Percentiles rank a stretch among this genome's conserved stretches.
These are phyloP conservation scores for Cyclocybe cylindracea DNA, from an alignment of 768 basidiomycete genomes.

Conservation along the genomic window DNA sequence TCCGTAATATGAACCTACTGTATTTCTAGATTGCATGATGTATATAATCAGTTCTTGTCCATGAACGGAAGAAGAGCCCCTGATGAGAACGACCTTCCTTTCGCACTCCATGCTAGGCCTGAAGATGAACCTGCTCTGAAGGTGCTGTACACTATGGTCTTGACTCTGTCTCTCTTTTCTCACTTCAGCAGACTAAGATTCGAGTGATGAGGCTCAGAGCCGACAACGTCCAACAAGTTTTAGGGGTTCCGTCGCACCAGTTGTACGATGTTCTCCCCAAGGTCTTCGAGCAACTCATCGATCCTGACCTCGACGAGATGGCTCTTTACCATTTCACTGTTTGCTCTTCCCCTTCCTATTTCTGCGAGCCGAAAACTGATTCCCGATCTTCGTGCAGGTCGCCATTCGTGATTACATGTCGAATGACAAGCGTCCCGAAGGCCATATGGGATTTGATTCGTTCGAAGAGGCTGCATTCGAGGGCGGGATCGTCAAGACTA, in stretches of 20 bases:
- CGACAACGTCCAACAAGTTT: slow-evolving; percentile 16
- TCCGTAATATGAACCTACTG: slow-evolving; percentile 12
- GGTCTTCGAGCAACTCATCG: slow-evolving; percentile 22
- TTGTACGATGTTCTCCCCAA: slow-evolving; percentile 13
- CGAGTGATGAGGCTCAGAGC: slow-evolving; percentile 13
- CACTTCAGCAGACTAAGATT: too few species aligned
- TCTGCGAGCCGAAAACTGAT: background rate
- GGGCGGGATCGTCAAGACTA: slow-evolving; percentile 26
- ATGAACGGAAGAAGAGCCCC: background rate
- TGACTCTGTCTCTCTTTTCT: too few species aligned
- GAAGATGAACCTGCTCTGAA: background rate
- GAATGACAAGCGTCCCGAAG: slow-evolving; percentile 1
- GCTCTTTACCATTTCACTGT: slow-evolving; percentile 17
- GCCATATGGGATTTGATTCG: slow-evolving; percentile 17
- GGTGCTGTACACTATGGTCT: too few species aligned
- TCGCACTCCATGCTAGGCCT: background rate
- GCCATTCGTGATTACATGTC: background rate
- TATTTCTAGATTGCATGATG: slow-evolving; percentile 16
- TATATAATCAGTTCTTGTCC: slow-evolving; percentile 3
- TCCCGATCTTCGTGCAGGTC: background rate
- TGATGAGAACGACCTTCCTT: background rate
- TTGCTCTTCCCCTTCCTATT: slow-evolving; percentile 1
- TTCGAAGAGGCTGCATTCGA: slow-evolving; percentile 23
- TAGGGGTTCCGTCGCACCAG: slow-evolving; percentile 13
- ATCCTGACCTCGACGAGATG: slow-evolving; percentile 21